Percentiles rank a stretch among this genome's conserved stretches.
phyloP scores from a whole-genome alignment of 1,139 yeast genomes.

The Candida neerlandica region DNA sequence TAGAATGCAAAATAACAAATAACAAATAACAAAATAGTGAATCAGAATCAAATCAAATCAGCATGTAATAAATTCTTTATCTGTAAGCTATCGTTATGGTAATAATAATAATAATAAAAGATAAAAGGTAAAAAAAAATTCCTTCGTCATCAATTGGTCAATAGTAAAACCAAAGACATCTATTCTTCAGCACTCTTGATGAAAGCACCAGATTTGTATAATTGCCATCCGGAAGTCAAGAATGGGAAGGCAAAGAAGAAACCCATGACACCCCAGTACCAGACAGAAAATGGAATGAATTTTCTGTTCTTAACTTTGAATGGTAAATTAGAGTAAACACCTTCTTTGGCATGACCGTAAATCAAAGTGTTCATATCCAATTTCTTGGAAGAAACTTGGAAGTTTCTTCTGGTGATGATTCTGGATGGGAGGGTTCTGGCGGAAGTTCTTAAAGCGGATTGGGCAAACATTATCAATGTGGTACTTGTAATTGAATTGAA shows the following conservation, averaged over 20 bases:
- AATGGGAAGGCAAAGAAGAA: constrained; percentile 64
- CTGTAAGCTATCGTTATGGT: background rate
- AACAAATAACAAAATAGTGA: background rate
- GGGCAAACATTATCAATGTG: constrained; percentile 17
- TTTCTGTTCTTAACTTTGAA: constrained; percentile 91
- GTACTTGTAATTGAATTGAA: background rate
- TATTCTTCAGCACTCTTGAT: constrained; percentile 14
- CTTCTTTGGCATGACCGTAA: constrained; percentile 62
- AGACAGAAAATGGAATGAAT: constrained; percentile 73
- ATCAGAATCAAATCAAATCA: background rate
- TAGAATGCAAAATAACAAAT: constrained; percentile 2
- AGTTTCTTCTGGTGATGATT: constrained; percentile 32
- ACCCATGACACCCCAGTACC: constrained; percentile 80
- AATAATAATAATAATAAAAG: too few species aligned
- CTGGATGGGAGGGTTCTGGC: constrained; percentile 20
- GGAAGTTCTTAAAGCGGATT: constrained; percentile 39
- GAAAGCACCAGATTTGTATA: constrained; percentile 73
- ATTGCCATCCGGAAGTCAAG: constrained; percentile 66
- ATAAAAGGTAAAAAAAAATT: background rate
- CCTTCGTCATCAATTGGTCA: background rate
- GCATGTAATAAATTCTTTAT: background rate
- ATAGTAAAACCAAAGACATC: background rate
- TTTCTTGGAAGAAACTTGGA: constrained; percentile 39
- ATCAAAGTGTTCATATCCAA: constrained; percentile 24
- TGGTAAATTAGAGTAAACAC: constrained; percentile 90